Evolutionary conservation across 2,329 filamentous ascomycete genomes (phyloP), one percentile per base, ranked within the genome.

Genomic region (Rhynchosporium agropyri): DNA sequence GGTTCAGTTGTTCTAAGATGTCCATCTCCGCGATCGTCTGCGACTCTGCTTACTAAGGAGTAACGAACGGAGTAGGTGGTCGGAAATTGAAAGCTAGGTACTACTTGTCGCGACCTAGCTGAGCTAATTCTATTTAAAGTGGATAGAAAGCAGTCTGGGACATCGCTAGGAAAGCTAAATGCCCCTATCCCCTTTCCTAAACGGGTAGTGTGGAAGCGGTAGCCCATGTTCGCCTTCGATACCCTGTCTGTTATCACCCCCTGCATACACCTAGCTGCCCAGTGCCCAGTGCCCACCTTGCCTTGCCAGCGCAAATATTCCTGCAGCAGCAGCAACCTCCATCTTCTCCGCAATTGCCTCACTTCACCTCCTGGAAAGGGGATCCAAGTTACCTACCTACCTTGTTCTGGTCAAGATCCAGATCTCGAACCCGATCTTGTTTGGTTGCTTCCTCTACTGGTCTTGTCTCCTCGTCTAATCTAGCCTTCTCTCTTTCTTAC

Each of bases 401-500:
- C 20, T 20, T 20, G 20, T 20, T 20, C 20, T 20, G 20, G 20
- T 20, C 20, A 20, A 20, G 20, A 20, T 20, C 20, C 20, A 20
- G 20, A 20, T 20, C 20, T 20, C 20, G 20, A 20, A 20, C 20
- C 20, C 12, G 13, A 28, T 10, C 49, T 40, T 3, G n/a, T 42
- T 61, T 56, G 43, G 28, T 5, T 26, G 8, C 36, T 54, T 58
- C 26, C 46, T 45, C 33, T 49, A 20, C 20, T 20, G 20, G 20
- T 20, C 46, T 56, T 60, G 31, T 45, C 28, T 55, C 46, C 53
- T 33, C 28, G 60, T 46, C 50, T 62, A 48, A 53, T 54, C 50
- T 55, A 36, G 5, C 45, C 29, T 31, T 46, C 50, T 68, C 48
- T 60, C 62, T 60, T 69, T 71, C 67, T 58, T 64, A 69, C 66